Conservation (phyloP, 768 basidiomycete species). For the Pleurotus tuoliensis region DNA sequence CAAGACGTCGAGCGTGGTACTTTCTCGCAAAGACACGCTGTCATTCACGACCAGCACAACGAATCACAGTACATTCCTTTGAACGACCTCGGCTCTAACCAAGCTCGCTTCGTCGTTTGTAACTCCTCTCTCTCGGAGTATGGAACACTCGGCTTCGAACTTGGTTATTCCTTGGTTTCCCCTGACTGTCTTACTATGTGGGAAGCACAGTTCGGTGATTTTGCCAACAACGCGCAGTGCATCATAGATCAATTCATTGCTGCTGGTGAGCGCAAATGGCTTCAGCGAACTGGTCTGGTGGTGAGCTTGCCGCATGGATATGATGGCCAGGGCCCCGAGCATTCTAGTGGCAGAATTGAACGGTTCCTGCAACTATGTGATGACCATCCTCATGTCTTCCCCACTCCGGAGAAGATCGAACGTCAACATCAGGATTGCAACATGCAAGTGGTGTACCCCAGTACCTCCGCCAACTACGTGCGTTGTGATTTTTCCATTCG, state of each 20-base stretch:
- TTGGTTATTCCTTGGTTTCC: constrained; percentile 97
- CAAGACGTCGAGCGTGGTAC: constrained; percentile 99
- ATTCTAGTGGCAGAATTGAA: constrained; percentile 93
- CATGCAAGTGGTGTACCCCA: constrained; percentile 98
- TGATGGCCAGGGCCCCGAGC: constrained; percentile 98
- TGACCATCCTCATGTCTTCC: constrained; percentile 92
- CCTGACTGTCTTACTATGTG: constrained; percentile 91
- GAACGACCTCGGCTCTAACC: constrained; percentile 81
- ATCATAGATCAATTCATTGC: constrained; percentile 99
- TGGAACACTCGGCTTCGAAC: constrained; percentile 93
- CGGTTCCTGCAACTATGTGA: constrained; percentile 97
- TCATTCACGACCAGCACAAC: constrained; percentile 92
- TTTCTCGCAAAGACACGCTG: constrained; percentile 97
- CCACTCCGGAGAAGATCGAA: constrained; percentile 83
- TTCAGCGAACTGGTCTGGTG: constrained; percentile 89
- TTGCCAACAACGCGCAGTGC: constrained; percentile 95
- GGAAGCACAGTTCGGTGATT: constrained; percentile 99
- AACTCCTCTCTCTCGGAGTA: constrained; percentile 97
- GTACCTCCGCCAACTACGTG: constrained; percentile 94
- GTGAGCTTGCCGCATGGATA: constrained; percentile 92
- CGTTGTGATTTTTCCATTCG: constrained; percentile 16
- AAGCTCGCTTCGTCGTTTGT: constrained; percentile 92
- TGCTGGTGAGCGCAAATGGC: constrained; percentile 95
- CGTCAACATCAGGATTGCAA: constrained; percentile 99
- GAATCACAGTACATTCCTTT: constrained; percentile 89